Percentiles rank a stretch among this genome's conserved stretches.
phyloP scores from a whole-genome alignment of 495 filamentous ascomycete species.

The Hypoxylon intermedium region DNA sequence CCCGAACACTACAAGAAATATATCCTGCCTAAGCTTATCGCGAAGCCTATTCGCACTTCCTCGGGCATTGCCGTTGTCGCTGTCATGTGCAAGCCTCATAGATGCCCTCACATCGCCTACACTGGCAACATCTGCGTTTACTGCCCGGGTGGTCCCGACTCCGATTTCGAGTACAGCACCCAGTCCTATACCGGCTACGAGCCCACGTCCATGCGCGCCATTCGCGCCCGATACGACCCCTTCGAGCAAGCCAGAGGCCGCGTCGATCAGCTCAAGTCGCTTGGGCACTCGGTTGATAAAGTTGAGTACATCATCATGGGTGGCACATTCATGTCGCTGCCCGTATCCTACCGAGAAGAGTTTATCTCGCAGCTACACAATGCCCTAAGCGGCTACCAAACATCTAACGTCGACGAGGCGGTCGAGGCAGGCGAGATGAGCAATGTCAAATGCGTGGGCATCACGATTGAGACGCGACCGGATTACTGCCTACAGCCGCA shows the following conservation, averaged over 20 bases:
- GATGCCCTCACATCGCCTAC: slow-evolving; percentile 95
- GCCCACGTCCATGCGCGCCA: slow-evolving; percentile 97
- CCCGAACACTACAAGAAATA: slow-evolving; percentile 99
- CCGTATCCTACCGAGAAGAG: slow-evolving; percentile 83
- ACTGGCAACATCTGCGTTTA: slow-evolving; percentile 99
- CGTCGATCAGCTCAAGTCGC: slow-evolving; percentile 92
- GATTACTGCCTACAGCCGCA: slow-evolving; percentile 96
- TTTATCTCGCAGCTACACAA: slow-evolving; percentile 98
- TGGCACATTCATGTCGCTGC: slow-evolving; percentile 96
- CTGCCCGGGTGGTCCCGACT: slow-evolving; percentile 95
- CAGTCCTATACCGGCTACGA: slow-evolving; percentile 99
- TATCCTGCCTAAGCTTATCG: slow-evolving; percentile 91
- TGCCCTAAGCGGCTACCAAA: slow-evolving; percentile 90
- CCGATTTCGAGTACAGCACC: slow-evolving; percentile 98
- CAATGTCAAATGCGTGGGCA: slow-evolving; percentile 95
- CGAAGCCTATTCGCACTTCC: slow-evolving; percentile 94
- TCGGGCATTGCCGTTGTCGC: slow-evolving; percentile 99
- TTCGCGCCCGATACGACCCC: slow-evolving; percentile 95
- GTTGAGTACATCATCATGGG: slow-evolving; percentile 99
- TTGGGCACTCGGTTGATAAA: slow-evolving; percentile 97
- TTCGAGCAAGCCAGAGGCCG: slow-evolving; percentile 96
- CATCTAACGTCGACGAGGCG: slow-evolving; percentile 91
- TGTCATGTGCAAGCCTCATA: slow-evolving; percentile 99
- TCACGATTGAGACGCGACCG: slow-evolving; percentile 95
- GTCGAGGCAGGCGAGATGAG: slow-evolving; percentile 91